Conservation (phyloP, 805 yeast genomes). For the Saturnispora quitensis region DNA sequence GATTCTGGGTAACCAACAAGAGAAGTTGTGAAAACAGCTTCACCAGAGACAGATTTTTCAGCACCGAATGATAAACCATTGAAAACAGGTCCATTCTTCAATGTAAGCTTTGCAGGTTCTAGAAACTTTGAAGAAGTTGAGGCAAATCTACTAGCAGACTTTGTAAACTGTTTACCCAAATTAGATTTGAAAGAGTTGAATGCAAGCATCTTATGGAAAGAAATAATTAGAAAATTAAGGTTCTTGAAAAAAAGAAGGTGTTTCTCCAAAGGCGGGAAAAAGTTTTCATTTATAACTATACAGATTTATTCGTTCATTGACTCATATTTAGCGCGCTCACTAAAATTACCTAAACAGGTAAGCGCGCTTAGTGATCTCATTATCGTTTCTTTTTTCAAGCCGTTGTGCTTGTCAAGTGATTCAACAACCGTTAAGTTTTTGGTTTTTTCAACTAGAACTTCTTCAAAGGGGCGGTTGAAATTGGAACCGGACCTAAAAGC, state of each 20-base stretch:
- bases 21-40: conserved; percentile 96
- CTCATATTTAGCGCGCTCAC: conserved; percentile 6
- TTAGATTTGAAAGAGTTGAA: conserved; percentile 9
- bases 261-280: not conserved
- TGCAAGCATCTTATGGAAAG: conserved; percentile 9
- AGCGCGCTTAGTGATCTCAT: conserved; percentile 6
- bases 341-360: conserved; percentile 8
- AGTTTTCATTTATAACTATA: not conserved
- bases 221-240: not conserved
- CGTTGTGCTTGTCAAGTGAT: not conserved
- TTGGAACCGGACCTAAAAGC: too few relatives aligned
- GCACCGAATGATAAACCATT: conserved; percentile 96
- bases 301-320: not conserved
- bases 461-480: too few relatives aligned
- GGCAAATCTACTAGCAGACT: conserved; percentile 13
- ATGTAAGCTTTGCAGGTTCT: conserved; percentile 82
- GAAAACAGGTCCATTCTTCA: conserved; percentile 89
- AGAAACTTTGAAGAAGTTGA: conserved; percentile 29
- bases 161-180: not conserved
- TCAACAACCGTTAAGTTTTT: not conserved
- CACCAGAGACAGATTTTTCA: conserved; percentile 85
- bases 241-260: not conserved
- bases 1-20: conserved; percentile 98
- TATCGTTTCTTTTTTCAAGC: not conserved
- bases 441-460: not conserved